Base-by-base conservation (phyloP, 495 filamentous ascomycete genomes). In the Penicillium maclennaniae region DNA sequence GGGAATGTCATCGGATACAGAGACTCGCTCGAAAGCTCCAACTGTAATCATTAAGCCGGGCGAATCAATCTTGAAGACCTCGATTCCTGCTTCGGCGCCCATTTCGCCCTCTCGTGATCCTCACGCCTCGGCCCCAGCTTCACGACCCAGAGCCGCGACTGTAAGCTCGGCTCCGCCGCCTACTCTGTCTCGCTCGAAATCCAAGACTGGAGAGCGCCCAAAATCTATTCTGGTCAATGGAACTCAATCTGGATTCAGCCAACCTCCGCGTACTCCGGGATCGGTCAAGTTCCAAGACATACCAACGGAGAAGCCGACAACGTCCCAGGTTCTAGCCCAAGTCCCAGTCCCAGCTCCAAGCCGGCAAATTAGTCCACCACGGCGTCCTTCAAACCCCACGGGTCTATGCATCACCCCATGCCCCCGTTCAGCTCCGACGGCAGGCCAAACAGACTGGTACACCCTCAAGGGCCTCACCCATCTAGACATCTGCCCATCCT, bases 401-500 rank as follows among this genome's bases (percentile, higher is more conserved):
- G 59, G 64, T 9, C 51, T 70, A 28, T 68, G 60, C 26, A 62
- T 86, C 16, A 74, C 77, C 38, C 59, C 77, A 3, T 89, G 86
- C 49, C 78, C 82, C 2, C 68, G 86, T 45, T 67, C 75, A 3
- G 56, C 69, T 4, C 72, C 72, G 6, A 70, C 75, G 8, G 60
- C 71, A 4, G 79, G 78, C 2, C 73, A 78, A 43, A 71, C 82
- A 51, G 84, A 87, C 55, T 89, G 86, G 86, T 82, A 82, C 55
- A 87, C 82, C 5, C 70, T 89, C 7, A 74, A 77, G 21, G 75
- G 78, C 7, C 70, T 78, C 46, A 66, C 73, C 6, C 69, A 74
- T 31, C 77, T 87, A 28, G 74, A 84, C 53, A 81, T 89, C 38
- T 89, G 86, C 46, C 85, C 85, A 1, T 73, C 72, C 7, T 89